Conservation (phyloP, 768 basidiomycete genomes). For the Tubosaeta sp. region DNA sequence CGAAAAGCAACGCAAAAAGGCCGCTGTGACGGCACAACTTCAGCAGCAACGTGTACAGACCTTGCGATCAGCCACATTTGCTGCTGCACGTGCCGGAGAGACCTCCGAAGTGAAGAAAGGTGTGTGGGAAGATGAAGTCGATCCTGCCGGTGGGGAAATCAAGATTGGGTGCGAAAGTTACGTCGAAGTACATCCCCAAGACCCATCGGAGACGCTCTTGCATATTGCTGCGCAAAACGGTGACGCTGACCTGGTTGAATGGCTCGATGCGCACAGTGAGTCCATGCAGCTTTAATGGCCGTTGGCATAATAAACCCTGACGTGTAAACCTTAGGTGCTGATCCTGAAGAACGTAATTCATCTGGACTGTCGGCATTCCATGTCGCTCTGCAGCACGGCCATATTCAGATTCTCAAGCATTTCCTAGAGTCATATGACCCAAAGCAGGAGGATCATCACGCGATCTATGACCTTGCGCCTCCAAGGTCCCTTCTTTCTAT, state of each 20-base stretch:
- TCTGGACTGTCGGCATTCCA: conserved; percentile 62
- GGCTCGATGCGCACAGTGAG: conserved; percentile 72
- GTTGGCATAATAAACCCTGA: conserved; percentile 17
- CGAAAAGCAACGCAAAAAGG: conserved; percentile 40
- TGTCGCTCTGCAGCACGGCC: conserved; percentile 51
- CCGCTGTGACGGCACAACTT: conserved; percentile 44
- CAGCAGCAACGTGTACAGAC: conserved; percentile 50
- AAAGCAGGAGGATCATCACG: conserved; percentile 43
- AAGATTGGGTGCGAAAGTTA: conserved; percentile 52
- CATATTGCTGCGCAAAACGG: conserved; percentile 61
- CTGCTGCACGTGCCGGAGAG: conserved; percentile 57
- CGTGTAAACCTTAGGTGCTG: conserved; percentile 49
- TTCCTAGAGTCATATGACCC: conserved; percentile 62
- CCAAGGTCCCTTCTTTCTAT: conserved; percentile 48
- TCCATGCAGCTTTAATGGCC: conserved; percentile 24
- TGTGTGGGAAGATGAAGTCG: conserved; percentile 66
- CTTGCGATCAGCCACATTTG: conserved; percentile 58
- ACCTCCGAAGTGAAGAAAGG: conserved; percentile 54
- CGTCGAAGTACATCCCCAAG: conserved; percentile 41
- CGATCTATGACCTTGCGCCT: conserved; percentile 43
- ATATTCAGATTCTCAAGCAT: conserved; percentile 49
- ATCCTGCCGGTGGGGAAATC: conserved; percentile 69
- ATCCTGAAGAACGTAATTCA: conserved; percentile 65
- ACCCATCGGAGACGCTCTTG: conserved; percentile 62
- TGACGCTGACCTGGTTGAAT: conserved; percentile 55